These are phyloP conservation scores for Euphorbia schlechtendalii DNA, from an alignment of 441 rosid species.

Conservation along the genomic window DNA sequence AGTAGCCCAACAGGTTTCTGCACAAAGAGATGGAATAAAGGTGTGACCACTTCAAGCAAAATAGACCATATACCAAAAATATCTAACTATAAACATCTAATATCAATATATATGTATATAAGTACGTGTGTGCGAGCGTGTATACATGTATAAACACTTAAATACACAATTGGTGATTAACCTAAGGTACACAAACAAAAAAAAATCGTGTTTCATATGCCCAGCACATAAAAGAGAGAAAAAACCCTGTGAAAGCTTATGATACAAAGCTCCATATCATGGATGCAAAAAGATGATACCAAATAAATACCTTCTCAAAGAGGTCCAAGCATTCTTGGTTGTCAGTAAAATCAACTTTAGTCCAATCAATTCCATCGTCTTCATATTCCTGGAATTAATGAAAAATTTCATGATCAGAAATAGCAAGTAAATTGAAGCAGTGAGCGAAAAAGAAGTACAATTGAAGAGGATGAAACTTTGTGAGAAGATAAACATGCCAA, in stretches of 20 bases:
- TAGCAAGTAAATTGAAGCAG: neutral
- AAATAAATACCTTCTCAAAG: slow-evolving; percentile 67
- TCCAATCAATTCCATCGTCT: slow-evolving; percentile 88
- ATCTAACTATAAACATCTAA: no score
- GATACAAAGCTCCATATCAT: no score
- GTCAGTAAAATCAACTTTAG: slow-evolving; percentile 78
- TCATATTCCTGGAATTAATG: slow-evolving; percentile 66
- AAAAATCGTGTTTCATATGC: no score
- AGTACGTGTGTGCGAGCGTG: no score
- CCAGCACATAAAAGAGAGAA: neutral
- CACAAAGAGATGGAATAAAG: slow-evolving; percentile 27
- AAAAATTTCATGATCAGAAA: neutral
- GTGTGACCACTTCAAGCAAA: slow-evolving; percentile 13
- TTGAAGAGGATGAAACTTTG: slow-evolving; percentile 5
- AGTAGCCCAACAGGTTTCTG: slow-evolving; percentile 88
- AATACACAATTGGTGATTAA: no score
- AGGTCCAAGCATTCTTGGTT: slow-evolving; percentile 89
- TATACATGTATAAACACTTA: no score
- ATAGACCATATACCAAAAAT: no score
- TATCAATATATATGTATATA: no score
- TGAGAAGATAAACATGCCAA: neutral
- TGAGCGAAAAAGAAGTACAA: neutral
- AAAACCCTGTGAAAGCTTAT: neutral
- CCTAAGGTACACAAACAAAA: no score
- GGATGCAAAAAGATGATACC: slow-evolving; percentile 9